Percentiles rank a stretch among this genome's conserved stretches.
Conservation (phyloP, 108 stramenopile genomes). For the Licmophora abbreviata region DNA sequence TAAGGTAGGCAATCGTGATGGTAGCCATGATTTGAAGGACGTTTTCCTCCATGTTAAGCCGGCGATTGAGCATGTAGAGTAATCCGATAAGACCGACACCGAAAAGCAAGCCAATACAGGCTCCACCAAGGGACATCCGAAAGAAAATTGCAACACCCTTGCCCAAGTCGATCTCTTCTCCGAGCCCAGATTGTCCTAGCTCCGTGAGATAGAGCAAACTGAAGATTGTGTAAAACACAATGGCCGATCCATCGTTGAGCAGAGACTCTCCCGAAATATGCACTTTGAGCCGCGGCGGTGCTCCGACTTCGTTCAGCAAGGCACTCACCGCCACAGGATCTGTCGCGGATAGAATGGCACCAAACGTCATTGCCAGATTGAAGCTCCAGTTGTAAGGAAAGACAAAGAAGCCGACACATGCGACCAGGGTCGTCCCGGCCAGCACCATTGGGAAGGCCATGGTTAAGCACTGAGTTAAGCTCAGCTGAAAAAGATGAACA, state of each 20-base stretch:
- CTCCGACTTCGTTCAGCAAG: slow-evolving; percentile 54
- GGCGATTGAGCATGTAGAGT: slow-evolving; percentile 38
- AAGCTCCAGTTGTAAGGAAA: slow-evolving; percentile 62
- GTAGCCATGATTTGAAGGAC: slow-evolving; percentile 75
- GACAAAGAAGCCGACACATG: slow-evolving; percentile 41
- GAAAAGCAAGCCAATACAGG: slow-evolving; percentile 57
- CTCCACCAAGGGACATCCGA: slow-evolving; percentile 68
- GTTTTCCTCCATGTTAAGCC: slow-evolving; percentile 58
- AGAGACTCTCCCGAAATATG: slow-evolving; percentile 68
- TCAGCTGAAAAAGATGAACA: slow-evolving; percentile 44
- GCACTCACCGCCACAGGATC: slow-evolving; percentile 92
- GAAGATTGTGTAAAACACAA: slow-evolving; percentile 89
- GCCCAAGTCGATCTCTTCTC: slow-evolving; percentile 18
- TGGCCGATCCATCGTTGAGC: slow-evolving; percentile 27
- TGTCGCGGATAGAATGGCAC: slow-evolving; percentile 81
- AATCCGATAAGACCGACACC: slow-evolving; percentile 32
- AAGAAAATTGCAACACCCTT: slow-evolving; percentile 50
- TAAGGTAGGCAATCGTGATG: slow-evolving; percentile 69
- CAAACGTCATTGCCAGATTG: slow-evolving; percentile 68
- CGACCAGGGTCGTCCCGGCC: slow-evolving; percentile 57
- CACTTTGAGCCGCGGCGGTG: slow-evolving; percentile 63
- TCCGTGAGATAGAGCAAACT: slow-evolving; percentile 33
- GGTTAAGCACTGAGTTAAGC: slow-evolving; percentile 47
- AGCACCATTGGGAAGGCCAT: slow-evolving; percentile 89
- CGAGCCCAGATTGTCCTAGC: slow-evolving; percentile 11